Evolutionary conservation across 139 green algal species (phyloP).

Genomic region (Klebsormidium nitens): DNA sequence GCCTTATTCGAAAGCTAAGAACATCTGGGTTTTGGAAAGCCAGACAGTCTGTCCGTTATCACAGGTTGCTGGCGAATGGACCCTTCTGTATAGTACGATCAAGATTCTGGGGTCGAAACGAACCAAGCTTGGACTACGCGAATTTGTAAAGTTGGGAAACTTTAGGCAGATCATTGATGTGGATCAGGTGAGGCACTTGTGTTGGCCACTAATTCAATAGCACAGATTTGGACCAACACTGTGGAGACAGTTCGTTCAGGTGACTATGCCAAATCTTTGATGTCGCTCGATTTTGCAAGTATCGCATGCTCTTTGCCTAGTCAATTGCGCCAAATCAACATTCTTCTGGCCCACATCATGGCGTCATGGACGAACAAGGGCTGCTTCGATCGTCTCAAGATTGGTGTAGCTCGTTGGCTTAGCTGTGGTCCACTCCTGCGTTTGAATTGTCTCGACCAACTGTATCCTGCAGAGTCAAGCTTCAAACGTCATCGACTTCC

Average conservation of each 20-base stretch:
- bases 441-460: not conserved
- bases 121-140: slow-evolving; percentile 72
- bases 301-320: too few species aligned
- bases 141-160: slow-evolving; percentile 68
- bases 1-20: too few species aligned
- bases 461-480: slow-evolving; percentile 18
- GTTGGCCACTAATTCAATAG: not conserved
- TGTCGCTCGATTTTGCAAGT: too few species aligned
- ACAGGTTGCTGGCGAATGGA: slow-evolving; percentile 57
- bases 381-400: too few species aligned
- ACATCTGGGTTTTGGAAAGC: too few species aligned
- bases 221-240: too few species aligned
- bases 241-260: too few species aligned
- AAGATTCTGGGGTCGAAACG: slow-evolving; percentile 62
- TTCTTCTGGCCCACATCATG: too few species aligned
- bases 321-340: too few species aligned
- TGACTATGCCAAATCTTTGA: too few species aligned
- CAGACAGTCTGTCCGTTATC: too few species aligned
- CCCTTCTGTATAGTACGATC: slow-evolving; percentile 73
- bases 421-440: not conserved
- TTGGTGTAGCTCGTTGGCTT: not conserved
- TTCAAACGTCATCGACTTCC: slow-evolving; percentile 58
- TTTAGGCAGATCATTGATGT: slow-evolving; percentile 69
- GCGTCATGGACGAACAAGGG: too few species aligned
- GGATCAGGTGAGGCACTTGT: slow-evolving; percentile 1